These are phyloP conservation scores for Collybiopsis luxurians DNA, from an alignment of 768 basidiomycete species.

Conservation along the genomic window DNA sequence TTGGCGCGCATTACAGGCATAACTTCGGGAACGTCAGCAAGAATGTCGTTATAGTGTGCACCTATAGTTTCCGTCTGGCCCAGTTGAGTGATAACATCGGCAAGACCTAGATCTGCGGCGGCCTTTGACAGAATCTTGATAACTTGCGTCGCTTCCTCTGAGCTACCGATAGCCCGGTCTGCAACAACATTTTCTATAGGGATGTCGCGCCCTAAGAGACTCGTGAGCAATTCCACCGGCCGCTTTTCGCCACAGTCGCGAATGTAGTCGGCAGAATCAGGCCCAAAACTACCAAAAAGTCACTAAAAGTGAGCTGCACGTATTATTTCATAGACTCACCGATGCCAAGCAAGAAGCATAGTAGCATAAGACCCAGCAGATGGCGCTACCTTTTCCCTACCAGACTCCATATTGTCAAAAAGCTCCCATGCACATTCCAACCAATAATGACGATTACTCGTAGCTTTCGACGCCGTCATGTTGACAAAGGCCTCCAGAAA, in stretches of 20 bases:
- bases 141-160: conserved; percentile 53
- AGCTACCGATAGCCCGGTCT: conserved; percentile 51
- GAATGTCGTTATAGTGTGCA: conserved; percentile 33
- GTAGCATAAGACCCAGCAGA: conserved; percentile 62
- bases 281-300: conserved; percentile 31
- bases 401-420: conserved; percentile 54
- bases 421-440: conserved; percentile 59
- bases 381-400: conserved; percentile 41
- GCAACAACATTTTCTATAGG: conserved; percentile 51
- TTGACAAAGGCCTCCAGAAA: conserved; percentile 64
- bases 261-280: conserved; percentile 25
- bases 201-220: conserved; percentile 48
- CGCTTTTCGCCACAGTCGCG: conserved; percentile 13
- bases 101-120: conserved; percentile 54
- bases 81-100: conserved; percentile 51
- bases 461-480: conserved; percentile 51
- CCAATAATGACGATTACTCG: conserved; percentile 50
- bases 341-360: conserved; percentile 58
- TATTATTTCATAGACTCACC: conserved; percentile 31
- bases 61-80: conserved; percentile 52
- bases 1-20: conserved; percentile 50
- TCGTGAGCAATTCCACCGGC: conserved; percentile 37
- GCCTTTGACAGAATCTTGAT: conserved; percentile 57
- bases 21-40: conserved; percentile 57
- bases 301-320: neutral